These are phyloP conservation scores for Eucalyptus pauciflora DNA, from an alignment of 345 rosid species.

Conservation along the genomic window DNA sequence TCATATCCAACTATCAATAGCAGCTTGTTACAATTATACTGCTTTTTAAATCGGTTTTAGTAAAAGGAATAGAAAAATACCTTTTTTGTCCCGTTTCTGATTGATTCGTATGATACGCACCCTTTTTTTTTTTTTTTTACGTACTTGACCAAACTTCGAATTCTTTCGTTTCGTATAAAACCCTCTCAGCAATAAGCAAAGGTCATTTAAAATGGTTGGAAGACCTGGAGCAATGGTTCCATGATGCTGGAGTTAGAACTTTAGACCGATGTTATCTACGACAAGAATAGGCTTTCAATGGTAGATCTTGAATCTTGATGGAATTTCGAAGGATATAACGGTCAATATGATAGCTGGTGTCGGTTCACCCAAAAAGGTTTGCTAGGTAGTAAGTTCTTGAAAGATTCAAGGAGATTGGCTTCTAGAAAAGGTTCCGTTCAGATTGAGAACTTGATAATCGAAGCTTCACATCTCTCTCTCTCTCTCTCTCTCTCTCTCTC, in stretches of 20 bases:
- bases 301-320: not conserved
- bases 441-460: not conserved
- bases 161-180: not conserved
- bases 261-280: too few relatives aligned
- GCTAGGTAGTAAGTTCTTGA: not conserved
- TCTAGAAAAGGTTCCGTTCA: not conserved
- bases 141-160: not conserved
- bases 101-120: not conserved
- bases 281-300: not conserved
- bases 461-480: not conserved
- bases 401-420: not conserved
- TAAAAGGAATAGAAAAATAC: not conserved
- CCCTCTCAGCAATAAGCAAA: not conserved
- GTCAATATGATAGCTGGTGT: not conserved
- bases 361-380: not conserved
- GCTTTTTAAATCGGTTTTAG: not conserved
- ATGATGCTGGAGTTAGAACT: not conserved
- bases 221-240: not conserved
- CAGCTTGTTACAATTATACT: not conserved
- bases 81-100: not conserved
- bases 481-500: too few relatives aligned
- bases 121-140: not conserved
- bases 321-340: not conserved
- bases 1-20: not conserved
- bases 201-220: not conserved